Evolutionary conservation across 768 basidiomycete species (phyloP), one percentile per base, ranked within the genome.

Genomic region (Boletus patriciae): DNA sequence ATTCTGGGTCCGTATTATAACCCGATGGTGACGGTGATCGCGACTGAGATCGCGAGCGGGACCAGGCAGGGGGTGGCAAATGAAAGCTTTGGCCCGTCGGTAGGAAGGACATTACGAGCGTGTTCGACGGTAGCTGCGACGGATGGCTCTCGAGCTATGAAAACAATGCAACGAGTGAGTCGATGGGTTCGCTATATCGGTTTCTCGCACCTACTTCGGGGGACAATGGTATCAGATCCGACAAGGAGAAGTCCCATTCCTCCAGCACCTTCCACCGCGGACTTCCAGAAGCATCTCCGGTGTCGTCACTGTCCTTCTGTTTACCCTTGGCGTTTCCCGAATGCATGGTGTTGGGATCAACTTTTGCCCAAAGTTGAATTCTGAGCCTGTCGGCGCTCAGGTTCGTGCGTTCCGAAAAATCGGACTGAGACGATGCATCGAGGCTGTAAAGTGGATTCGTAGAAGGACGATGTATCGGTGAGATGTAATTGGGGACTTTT

Each of bases 371-470:
- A 44, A 88, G 66, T 62, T 83, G 81, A 2, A 90, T 74, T 38
- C 72, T 81, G 57, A 92, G 63, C 41, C 64, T 76, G 46, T 79
- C 73, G 3, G 78, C 76, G 59, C 80, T 80, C n/a, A 80, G 68
- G 63, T 89, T 77, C 2, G 79, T 77, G 73, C 79, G 81, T 18
- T 75, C 70, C 0, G 81, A 76, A 64, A 87, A 86, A 47, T 86
- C 84, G 27, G 70, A 71, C 33, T 75, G 69, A 6, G 79, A 75
- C 15, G 66, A 73, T 8, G 78, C 68, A 63, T 94, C 85, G 18
- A 90, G 73, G 1, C 77, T 52, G 63, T 93, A 96, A 23, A 76
- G 71, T 1, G 94, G 94, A 68, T 93, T 90, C 1, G 88, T 94
- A 1, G 94, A 95, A 5, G 92, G 88, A 23, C 76, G 79, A 68